phyloP scores from a whole-genome alignment of 345 rosid species.

The Brassica napus region Da-Ae NC_063434.1:10580001-10580500 shows the following conservation, averaged over 20 bases:
- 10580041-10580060: background rate
- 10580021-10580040: background rate
- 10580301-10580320: too few species aligned
- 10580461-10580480: too few species aligned
- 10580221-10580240: background rate
- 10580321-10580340: too few species aligned
- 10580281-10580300: too few species aligned
- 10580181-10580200: background rate
- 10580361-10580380: too few species aligned
- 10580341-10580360: too few species aligned
- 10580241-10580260: slow-evolving; percentile 18
- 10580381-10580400: too few species aligned
- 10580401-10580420: too few species aligned
- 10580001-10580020: background rate
- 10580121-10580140: background rate
- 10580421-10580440: too few species aligned
- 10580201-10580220: background rate
- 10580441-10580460: too few species aligned
- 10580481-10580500: too few species aligned
- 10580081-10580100: background rate
- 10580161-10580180: background rate
- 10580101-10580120: background rate
- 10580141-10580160: background rate
- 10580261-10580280: slow-evolving; percentile 54
- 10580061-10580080: background rate